Base-by-base conservation (phyloP, 495 filamentous ascomycete genomes). In the Penicillium coprophilum region DNA sequence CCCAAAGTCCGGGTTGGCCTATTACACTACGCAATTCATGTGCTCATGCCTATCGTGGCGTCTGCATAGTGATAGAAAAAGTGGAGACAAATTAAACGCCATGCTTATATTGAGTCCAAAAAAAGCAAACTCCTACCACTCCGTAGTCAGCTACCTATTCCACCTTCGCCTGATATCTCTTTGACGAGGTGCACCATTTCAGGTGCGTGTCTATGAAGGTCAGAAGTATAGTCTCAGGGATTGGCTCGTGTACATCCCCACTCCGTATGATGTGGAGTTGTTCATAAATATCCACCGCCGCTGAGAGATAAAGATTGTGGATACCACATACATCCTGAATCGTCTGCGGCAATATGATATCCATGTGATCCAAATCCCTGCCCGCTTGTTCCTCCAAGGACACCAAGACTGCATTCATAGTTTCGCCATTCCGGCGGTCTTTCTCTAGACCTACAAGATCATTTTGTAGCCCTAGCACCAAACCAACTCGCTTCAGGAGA, bases 351-450 rank as follows among this genome's bases (percentile, higher is more conserved):
- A 50, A n/a, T n/a, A 50, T 8, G 1, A 11, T 7, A 13, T 39
- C 2, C 21, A 28, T 27, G 31, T 85, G 20, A n/a, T 50, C 48
- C 10, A 24, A 7, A 17, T 50, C 48, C 1, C 1, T 17, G 1
- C 34, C 21, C 3, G 12, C 13, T 39, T 40, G 19, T 27, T 50
- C 48, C 12, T 50, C 28, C 1, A 50, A 2, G 7, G 48, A 50
- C 19, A 50, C 48, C 20, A 50, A 17, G 15, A 50, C 48, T 24
- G 48, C 48, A 31, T 50, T 50, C 48, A 50, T 50, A 1, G 31
- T n/a, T 21, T 50, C 48, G 13, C 48, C 48, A 6, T 50, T 50
- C n/a, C 34, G 48, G 19, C 32, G 48, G 28, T 50, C 48, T 27
- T 50, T 50, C 12, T 50, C 48, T 21, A 50, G 34, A 2, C 48